These are phyloP conservation scores for Boletus pseudo-olivaceus DNA, from an alignment of 768 basidiomycete genomes.

Conservation along the genomic window DNA sequence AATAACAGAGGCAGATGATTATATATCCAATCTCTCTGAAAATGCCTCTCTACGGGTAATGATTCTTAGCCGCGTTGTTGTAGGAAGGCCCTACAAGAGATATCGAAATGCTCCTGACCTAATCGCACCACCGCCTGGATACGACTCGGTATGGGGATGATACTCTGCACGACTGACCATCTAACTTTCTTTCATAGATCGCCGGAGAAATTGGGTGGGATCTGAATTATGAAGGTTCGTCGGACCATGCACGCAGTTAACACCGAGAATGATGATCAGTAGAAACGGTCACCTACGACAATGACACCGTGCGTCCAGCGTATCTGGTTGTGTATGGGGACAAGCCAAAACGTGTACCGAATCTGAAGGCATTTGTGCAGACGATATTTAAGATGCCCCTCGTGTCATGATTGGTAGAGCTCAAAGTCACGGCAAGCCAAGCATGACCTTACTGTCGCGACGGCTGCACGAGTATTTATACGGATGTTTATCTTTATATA, in stretches of 20 bases:
- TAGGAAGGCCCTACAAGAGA: constrained; percentile 53
- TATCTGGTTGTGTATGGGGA: constrained; percentile 61
- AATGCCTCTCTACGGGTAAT: constrained; percentile 45
- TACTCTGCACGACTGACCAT: not conserved
- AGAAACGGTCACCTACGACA: constrained; percentile 64
- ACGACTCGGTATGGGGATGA: constrained; percentile 50
- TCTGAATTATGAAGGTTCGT: constrained; percentile 54
- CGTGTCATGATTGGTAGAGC: constrained; percentile 14
- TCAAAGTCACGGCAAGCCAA: not conserved
- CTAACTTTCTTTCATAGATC: constrained; percentile 36
- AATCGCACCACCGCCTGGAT: constrained; percentile 51
- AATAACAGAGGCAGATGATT: constrained; percentile 62
- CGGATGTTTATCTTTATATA: not conserved
- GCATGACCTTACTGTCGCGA: not conserved
- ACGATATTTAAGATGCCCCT: constrained; percentile 32
- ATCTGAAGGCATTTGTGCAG: constrained; percentile 27
- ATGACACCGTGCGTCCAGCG: constrained; percentile 65
- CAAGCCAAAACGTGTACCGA: constrained; percentile 16
- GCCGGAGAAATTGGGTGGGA: constrained; percentile 61
- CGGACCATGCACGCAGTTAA: not conserved
- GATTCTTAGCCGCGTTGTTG: constrained; percentile 59
- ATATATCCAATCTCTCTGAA: constrained; percentile 42
- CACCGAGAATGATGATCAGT: not conserved
- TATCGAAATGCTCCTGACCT: constrained; percentile 47
- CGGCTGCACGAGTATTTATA: constrained; percentile 8